Conservation (phyloP, 192 early-diverging fungal species). For the Entophlyctis luteolus region DNA sequence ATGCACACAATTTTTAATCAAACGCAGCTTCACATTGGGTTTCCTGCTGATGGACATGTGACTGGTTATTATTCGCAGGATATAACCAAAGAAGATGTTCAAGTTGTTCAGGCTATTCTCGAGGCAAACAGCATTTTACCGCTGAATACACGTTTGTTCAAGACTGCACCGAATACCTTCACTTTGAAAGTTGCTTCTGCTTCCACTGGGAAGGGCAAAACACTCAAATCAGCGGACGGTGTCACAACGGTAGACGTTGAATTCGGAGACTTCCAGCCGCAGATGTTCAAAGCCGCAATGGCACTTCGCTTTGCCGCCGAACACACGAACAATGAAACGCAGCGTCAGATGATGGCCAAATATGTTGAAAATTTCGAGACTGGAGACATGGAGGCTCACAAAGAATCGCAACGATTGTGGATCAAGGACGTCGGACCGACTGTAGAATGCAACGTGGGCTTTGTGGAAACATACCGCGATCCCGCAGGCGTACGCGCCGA, state of each 20-base stretch:
- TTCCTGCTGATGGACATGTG: conserved; percentile 56
- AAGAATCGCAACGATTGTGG: conserved; percentile 54
- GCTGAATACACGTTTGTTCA: conserved; percentile 47
- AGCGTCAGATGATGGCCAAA: conserved; percentile 47
- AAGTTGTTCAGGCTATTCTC: conserved; percentile 32
- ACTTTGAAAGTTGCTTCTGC: conserved; percentile 41
- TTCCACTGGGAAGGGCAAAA: neutral
- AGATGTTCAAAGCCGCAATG: conserved; percentile 40
- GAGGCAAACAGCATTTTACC: conserved; percentile 38
- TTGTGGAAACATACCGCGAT: conserved; percentile 62
- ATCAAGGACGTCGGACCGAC: conserved; percentile 53
- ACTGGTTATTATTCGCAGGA: conserved; percentile 56
- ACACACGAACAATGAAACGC: conserved; percentile 53
- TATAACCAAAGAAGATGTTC: conserved; percentile 50
- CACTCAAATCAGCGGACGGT: conserved; percentile 31
- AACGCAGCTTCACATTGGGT: conserved; percentile 46
- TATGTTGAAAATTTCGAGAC: conserved; percentile 50
- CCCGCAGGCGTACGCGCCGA: conserved; percentile 60
- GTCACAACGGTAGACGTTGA: conserved; percentile 36
- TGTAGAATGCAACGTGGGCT: conserved; percentile 63
- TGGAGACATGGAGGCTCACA: conserved; percentile 59
- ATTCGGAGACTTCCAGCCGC: conserved; percentile 48
- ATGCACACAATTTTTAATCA: neutral
- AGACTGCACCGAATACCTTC: conserved; percentile 27
- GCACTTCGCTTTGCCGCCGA: conserved; percentile 40